Evolutionary conservation across 2,329 filamentous ascomycete species (phyloP).

Genomic region (Diaporthe sp.): DNA sequence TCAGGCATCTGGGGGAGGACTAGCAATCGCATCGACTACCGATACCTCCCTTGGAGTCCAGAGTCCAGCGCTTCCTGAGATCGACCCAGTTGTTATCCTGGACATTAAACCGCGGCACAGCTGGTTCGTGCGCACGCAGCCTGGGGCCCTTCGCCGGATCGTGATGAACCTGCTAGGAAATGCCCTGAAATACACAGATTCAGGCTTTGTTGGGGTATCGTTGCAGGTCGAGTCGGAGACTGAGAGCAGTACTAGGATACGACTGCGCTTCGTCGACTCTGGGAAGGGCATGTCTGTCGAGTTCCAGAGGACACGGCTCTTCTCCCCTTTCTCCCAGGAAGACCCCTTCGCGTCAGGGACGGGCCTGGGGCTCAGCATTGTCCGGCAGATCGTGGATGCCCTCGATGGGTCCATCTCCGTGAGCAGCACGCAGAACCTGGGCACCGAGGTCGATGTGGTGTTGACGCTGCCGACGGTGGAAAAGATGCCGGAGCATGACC

Average conservation of each 20-base stretch:
- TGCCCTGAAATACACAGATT: slow-evolving; percentile 66
- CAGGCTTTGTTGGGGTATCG: slow-evolving; percentile 42
- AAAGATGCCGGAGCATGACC: slow-evolving; percentile 2
- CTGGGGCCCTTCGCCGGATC: slow-evolving; percentile 62
- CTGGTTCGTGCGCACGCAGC: slow-evolving; percentile 67
- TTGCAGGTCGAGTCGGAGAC: slow-evolving; percentile 29
- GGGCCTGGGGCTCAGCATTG: slow-evolving; percentile 76
- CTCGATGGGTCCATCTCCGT: slow-evolving; percentile 72
- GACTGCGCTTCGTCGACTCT: slow-evolving; percentile 69
- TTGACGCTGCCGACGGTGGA: slow-evolving; percentile 25
- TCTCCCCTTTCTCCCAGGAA: slow-evolving; percentile 76
- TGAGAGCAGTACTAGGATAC: slow-evolving; percentile 19
- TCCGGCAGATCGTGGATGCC: slow-evolving; percentile 70
- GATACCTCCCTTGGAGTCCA: not conserved
- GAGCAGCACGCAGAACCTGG: slow-evolving; percentile 57
- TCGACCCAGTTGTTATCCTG: slow-evolving; percentile 47
- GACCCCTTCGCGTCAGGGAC: slow-evolving; percentile 71
- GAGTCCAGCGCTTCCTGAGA: not conserved
- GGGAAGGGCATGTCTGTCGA: slow-evolving; percentile 76
- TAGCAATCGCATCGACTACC: not conserved
- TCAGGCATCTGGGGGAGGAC: slow-evolving; percentile 13
- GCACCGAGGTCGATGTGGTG: slow-evolving; percentile 46
- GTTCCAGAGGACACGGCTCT: slow-evolving; percentile 72
- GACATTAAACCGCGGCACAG: slow-evolving; percentile 60
- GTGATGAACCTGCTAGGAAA: slow-evolving; percentile 69